Conservation (phyloP, 129 eudicot genomes). For the Scalesia atractyloides region DNA sequence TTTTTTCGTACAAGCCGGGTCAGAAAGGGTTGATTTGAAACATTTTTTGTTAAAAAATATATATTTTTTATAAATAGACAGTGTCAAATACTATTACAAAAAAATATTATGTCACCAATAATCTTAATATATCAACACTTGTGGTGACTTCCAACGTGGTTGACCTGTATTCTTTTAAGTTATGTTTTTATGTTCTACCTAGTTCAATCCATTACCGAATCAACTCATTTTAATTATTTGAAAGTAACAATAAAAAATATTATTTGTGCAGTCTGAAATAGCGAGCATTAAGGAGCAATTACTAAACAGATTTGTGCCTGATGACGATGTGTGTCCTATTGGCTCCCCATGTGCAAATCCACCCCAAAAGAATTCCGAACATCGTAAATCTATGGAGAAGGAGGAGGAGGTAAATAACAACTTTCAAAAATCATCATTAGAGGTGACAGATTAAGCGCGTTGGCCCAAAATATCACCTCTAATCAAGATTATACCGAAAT, state of each 20-base stretch:
- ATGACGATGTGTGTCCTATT: conserved; percentile 67
- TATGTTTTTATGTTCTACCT: neutral
- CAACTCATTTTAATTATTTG: neutral
- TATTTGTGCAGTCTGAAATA: conserved; percentile 58
- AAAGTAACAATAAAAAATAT: conserved; percentile 17
- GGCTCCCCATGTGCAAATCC: conserved; percentile 49
- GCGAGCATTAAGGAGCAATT: conserved; percentile 58
- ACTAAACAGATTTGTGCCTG: conserved; percentile 74
- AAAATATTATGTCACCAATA: neutral
- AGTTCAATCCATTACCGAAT: neutral
- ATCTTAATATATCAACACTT: neutral
- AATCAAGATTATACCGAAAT: conserved; percentile 6
- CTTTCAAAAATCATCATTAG: neutral
- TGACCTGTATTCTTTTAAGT: neutral
- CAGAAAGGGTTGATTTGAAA: neutral
- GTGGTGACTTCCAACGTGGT: neutral
- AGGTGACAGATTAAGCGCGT: neutral
- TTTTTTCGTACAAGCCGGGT: neutral
- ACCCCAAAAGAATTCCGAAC: conserved; percentile 30
- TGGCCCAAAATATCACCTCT: neutral
- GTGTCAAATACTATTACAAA: neutral
- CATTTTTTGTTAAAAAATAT: neutral
- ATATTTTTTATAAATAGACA: neutral
- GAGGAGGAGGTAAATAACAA: conserved; percentile 59
- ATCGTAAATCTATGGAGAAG: conserved; percentile 47